Evolutionary conservation across 441 rosid genomes (phyloP), one percentile per base, ranked within the genome.

Genomic region (Capsella rubella): DNA sequence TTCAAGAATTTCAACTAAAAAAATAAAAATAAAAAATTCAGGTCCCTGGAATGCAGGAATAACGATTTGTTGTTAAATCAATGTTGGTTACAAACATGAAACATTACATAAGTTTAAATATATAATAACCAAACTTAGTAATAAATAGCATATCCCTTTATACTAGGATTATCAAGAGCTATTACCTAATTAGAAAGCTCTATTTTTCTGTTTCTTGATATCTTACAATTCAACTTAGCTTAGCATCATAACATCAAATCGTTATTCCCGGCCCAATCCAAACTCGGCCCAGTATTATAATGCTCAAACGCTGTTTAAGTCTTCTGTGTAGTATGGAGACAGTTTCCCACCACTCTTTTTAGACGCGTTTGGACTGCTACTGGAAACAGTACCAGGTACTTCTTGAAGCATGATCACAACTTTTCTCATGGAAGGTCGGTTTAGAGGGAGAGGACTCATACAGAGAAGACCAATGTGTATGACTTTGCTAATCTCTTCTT

Each of bases 351-450:
- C 84, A 62, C 77, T 83, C 35, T 69, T 79, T 67, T 78, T 82
- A 18, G 70, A 61, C 74, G 52, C 71, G 80, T 16, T 69, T 49
- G 66, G 79, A 14, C 69, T 77, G 18, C 71, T 70, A 5, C 52
- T 35, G 49, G 62, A 64, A 51, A 50, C 70, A 57, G 39, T 27
- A 46, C 53, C 67, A 62, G 74, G 61, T 49, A 74, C 81, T 64
- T 86, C 88, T 56, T 79, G 87, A 72, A 89, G 80, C 86, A 89
- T 60, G 71, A 82, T 89, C 64, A 87, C 92, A 13, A 86, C 89
- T 77, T 82, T 89, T 54, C 95, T 83, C 92, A 89, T 87, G 5
- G 95, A 79, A 25, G 92, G 92, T 5, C 95, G 83, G 82, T 81
- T 86, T 54, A 87, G 78, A 55, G 95, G 95, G 43, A 86, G 90